phyloP scores from a whole-genome alignment of 1,139 yeast species.

The Saccharomyces hybrid region DNA sequence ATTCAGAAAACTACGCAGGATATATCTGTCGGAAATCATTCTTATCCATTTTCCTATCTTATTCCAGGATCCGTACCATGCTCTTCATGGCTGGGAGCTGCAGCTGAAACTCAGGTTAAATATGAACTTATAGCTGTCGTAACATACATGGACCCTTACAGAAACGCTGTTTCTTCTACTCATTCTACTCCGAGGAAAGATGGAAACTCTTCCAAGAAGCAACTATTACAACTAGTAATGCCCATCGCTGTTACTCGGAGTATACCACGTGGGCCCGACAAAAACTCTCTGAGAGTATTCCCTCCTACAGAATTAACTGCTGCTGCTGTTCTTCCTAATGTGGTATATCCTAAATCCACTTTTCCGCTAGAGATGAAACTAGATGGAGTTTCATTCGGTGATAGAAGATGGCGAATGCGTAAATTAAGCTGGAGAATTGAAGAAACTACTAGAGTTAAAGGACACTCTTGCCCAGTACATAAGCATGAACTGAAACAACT shows the following conservation, averaged over 20 bases:
- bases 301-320: conserved; percentile 94
- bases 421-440: conserved; percentile 87
- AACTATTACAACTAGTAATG: conserved; percentile 41
- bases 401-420: conserved; percentile 87
- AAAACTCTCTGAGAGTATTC: conserved; percentile 80
- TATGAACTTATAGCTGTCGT: conserved; percentile 70
- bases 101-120: conserved; percentile 49
- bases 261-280: conserved; percentile 72
- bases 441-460: conserved; percentile 60
- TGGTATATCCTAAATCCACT: conserved; percentile 80
- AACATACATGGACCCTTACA: conserved; percentile 35
- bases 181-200: conserved; percentile 8
- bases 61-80: conserved; percentile 88
- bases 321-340: conserved; percentile 79
- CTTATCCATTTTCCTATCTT: conserved; percentile 89
- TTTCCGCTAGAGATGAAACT: conserved; percentile 76
- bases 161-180: conserved; percentile 15
- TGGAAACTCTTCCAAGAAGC: conserved; percentile 25
- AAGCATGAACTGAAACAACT: conserved; percentile 39
- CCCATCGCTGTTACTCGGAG: conserved; percentile 77
- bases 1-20: conserved; percentile 52
- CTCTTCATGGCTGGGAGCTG: conserved; percentile 54
- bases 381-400: conserved; percentile 61
- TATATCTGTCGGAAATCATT: conserved; percentile 62
- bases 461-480: conserved; percentile 53